Evolutionary conservation across 2,329 filamentous ascomycete species (phyloP), one percentile per base, ranked within the genome.

Genomic region (Xylariaceae sp.): DNA sequence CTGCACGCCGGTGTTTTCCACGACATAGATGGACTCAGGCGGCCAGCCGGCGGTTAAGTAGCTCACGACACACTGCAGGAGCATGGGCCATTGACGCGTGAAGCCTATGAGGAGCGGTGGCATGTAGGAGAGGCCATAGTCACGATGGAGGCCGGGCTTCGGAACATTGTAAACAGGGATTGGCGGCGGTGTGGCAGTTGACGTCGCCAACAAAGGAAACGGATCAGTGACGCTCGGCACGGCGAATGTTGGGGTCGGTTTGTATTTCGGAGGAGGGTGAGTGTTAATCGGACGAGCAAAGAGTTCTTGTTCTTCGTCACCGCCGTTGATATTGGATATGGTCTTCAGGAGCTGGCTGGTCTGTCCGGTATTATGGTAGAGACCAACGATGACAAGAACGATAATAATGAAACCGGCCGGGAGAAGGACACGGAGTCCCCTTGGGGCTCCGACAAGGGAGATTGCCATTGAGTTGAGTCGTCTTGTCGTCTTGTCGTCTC

Each of bases 11-110:
- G 71, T 78, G 56, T 79, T 79, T 57, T 79, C 76, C 12, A 79
- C 67, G 1, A 79, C 68, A 50, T 74, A 74, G 49, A 79, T 78
- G 47, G 77, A 72, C 36, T 68, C 67, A 3, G 72, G 67, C 10
- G 76, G 76, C 76, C 76, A 79, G 45, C 76, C 76, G 13, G 72
- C 72, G 0, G 75, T 72, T 41, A 79, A 70, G 55, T 78, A 78
- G n/a, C 67, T 66, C 5, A 77, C 66, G 2, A 78, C 69, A 2
- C 71, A 70, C 63, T 79, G 76, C 53, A 74, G 68, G 6, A 79
- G 68, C 55, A 79, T 68, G 13, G 68, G 67, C 69, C 71, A 75
- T 61, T 77, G 77, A n/a, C 74, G 66, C 0, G 75, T 76, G 61
- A 78, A 79, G 5, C 74, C 72, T 29, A 79, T 76, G 56, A 77